phyloP scores from a whole-genome alignment of 2,329 filamentous ascomycete species.

The Graphilbum fragrans region DNA sequence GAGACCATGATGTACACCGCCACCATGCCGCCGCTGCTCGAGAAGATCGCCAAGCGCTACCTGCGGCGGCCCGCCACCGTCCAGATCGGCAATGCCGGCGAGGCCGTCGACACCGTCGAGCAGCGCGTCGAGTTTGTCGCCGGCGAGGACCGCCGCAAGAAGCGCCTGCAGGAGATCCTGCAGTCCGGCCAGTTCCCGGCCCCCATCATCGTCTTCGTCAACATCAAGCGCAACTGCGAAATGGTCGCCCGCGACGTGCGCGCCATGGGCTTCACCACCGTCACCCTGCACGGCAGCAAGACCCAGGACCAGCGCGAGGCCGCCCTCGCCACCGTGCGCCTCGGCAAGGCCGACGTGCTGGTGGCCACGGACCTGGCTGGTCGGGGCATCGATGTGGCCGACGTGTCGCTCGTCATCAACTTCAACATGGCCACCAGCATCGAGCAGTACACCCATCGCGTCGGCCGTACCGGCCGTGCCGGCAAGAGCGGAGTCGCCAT shows the following conservation, averaged over 20 bases:
- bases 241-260: slow-evolving; percentile 90
- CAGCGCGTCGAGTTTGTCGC: slow-evolving; percentile 87
- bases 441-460: slow-evolving; percentile 91
- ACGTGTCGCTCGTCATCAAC: slow-evolving; percentile 89
- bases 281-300: slow-evolving; percentile 90
- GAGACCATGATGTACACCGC: slow-evolving; percentile 99
- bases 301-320: slow-evolving; percentile 97
- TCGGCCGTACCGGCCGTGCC: slow-evolving; percentile 92
- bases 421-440: slow-evolving; percentile 97
- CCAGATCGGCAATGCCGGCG: slow-evolving; percentile 85
- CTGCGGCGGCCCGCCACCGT: slow-evolving; percentile 85
- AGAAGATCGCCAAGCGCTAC: slow-evolving; percentile 95
- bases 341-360: slow-evolving; percentile 70
- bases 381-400: slow-evolving; percentile 92
- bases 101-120: slow-evolving; percentile 95
- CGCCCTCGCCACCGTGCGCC: slow-evolving; percentile 72
- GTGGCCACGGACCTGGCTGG: slow-evolving; percentile 94
- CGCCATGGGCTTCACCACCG: slow-evolving; percentile 78
- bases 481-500: slow-evolving; percentile 95
- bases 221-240: slow-evolving; percentile 98
- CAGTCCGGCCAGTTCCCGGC: slow-evolving; percentile 66
- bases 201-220: slow-evolving; percentile 98
- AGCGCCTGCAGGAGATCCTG: slow-evolving; percentile 85
- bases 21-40: slow-evolving; percentile 87
- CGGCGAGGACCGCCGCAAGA: slow-evolving; percentile 93